Percentiles rank a stretch among this genome's conserved stretches.
These are phyloP conservation scores for Rhynchosporium graminicola DNA, from an alignment of 2,329 filamentous ascomycete species.

Conservation along the genomic window DNA sequence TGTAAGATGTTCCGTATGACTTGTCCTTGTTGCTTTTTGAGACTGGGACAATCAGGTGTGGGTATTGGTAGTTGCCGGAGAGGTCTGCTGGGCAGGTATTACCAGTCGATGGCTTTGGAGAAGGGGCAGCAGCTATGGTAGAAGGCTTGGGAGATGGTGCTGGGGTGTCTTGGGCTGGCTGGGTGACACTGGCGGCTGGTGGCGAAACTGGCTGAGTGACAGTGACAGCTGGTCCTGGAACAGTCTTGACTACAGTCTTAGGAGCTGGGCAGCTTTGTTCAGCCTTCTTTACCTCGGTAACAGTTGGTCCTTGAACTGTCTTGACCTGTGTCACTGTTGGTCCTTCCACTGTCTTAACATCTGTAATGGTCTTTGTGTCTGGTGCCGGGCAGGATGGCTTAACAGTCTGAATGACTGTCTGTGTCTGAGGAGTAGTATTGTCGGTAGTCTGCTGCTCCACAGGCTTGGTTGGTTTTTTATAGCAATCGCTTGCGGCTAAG, in stretches of 20 bases:
- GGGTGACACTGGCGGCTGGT: neutral
- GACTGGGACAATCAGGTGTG: constrained; percentile 63
- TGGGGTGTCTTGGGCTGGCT: neutral
- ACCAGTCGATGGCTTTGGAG: neutral
- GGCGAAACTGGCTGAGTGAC: neutral
- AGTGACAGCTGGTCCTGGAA: neutral
- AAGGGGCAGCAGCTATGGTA: neutral
- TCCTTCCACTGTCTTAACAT: neutral
- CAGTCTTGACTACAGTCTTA: constrained; percentile 1
- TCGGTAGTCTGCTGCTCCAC: neutral
- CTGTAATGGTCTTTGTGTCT: constrained; percentile 6
- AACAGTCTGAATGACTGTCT: neutral
- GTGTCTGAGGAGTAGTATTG: neutral
- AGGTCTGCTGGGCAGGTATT: constrained; percentile 44
- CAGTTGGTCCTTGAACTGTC: constrained; percentile 7
- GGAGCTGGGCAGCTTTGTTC: constrained; percentile 6
- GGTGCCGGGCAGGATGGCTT: constrained; percentile 7
- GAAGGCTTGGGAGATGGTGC: neutral
- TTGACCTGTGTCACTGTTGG: constrained; percentile 1
- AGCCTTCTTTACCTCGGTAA: constrained; percentile 1
- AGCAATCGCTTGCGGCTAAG: constrained; percentile 44
- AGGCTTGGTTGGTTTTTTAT: constrained; percentile 5
- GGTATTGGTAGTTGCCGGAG: constrained; percentile 53
- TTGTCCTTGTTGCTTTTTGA: constrained; percentile 53
- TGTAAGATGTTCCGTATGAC: constrained; percentile 54